Evolutionary conservation across 164 flowering plant species (phyloP).

Genomic region (Umbellularia californica): DNA sequence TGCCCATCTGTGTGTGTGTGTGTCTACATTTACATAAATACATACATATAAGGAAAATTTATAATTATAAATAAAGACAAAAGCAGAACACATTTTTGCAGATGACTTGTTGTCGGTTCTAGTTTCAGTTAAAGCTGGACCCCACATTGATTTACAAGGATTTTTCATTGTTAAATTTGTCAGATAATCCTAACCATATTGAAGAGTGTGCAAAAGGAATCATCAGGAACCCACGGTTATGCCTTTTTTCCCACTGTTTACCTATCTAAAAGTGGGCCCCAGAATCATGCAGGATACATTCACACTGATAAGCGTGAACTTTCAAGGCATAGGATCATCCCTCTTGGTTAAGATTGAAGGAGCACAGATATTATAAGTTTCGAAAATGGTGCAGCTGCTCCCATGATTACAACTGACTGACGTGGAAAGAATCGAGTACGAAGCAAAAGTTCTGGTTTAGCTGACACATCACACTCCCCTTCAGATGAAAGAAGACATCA

Average conservation of each 20-base stretch:
- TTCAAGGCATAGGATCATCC: neutral
- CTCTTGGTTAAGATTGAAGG: neutral
- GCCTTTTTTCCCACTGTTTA: neutral
- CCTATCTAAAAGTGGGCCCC: neutral
- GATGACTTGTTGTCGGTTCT: too few relatives aligned
- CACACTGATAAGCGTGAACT: neutral
- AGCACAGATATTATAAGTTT: neutral
- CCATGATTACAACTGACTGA: neutral
- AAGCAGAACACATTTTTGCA: too few relatives aligned
- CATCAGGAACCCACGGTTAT: neutral
- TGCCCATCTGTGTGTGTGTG: too few relatives aligned
- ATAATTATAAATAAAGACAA: too few relatives aligned
- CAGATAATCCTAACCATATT: too few relatives aligned
- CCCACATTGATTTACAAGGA: too few relatives aligned
- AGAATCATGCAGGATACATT: neutral
- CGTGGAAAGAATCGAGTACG: constrained; percentile 14
- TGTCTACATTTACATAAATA: too few relatives aligned
- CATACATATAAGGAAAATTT: too few relatives aligned
- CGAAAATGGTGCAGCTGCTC: neutral
- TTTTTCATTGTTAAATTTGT: too few relatives aligned
- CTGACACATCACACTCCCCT: neutral
- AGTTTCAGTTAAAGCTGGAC: too few relatives aligned
- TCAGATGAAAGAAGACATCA: neutral
- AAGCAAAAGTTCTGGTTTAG: constrained; percentile 28
- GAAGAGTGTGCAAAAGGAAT: too few relatives aligned